These are phyloP conservation scores for Colletotrichum coccodes DNA, from an alignment of 2,329 filamentous ascomycete species.

Conservation along the genomic window DNA sequence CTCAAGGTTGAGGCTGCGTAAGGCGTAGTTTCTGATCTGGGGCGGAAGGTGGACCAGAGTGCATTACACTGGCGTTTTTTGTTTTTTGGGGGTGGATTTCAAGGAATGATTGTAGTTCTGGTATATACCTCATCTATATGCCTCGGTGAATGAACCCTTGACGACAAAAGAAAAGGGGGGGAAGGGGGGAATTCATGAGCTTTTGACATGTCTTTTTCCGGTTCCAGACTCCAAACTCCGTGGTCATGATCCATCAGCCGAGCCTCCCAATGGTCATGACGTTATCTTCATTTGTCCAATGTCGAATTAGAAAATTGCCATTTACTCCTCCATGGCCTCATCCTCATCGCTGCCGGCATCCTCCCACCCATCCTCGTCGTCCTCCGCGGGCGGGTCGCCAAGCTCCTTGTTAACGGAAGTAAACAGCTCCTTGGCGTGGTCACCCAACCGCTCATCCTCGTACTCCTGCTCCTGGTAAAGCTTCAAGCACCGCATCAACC, in stretches of 20 bases:
- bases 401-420: slow-evolving; percentile 71
- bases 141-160: background rate
- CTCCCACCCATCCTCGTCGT: slow-evolving; percentile 60
- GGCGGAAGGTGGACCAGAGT: background rate
- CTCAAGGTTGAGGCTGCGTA: slow-evolving; percentile 71
- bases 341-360: slow-evolving; percentile 57
- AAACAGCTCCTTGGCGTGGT: slow-evolving; percentile 79
- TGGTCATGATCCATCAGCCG: background rate
- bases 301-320: background rate
- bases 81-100: slow-evolving; percentile 12
- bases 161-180: background rate
- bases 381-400: slow-evolving; percentile 66
- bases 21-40: background rate
- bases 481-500: slow-evolving; percentile 83
- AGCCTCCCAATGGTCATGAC: background rate
- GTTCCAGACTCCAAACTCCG: slow-evolving; percentile 24
- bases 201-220: slow-evolving; percentile 1
- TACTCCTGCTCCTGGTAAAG: slow-evolving; percentile 85
- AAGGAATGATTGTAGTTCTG: slow-evolving; percentile 3
- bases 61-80: slow-evolving; percentile 19
- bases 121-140: slow-evolving; percentile 15
- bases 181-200: background rate
- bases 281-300: background rate
- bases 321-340: slow-evolving; percentile 61
- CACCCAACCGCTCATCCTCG: slow-evolving; percentile 81